A percentile compares a stretch with the other conserved stretches of the same genome.
phyloP scores from a whole-genome alignment of 805 yeast species.

The Huiozyma sinensis region DNA sequence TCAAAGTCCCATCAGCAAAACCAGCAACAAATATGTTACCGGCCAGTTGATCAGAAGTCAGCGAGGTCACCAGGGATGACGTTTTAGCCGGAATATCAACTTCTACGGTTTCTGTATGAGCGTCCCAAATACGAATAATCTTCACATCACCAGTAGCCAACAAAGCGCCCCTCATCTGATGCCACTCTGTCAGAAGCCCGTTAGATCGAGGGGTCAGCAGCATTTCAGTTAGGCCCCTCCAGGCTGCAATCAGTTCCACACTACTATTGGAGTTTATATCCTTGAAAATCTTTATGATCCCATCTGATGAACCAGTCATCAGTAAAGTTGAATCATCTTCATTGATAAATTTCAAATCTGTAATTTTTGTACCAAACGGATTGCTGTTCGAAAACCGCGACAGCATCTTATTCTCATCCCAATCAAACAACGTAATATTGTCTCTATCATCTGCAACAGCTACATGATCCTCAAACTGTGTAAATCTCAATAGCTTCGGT shows the following conservation, averaged over 20 bases:
- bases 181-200: constrained; percentile 91
- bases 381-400: constrained; percentile 73
- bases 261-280: constrained; percentile 50
- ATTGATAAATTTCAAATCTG: constrained; percentile 76
- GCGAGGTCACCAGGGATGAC: constrained; percentile 73
- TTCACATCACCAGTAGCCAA: constrained; percentile 92
- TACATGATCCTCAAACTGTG: constrained; percentile 83
- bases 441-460: constrained; percentile 78
- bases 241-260: constrained; percentile 64
- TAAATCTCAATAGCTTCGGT: constrained; percentile 66
- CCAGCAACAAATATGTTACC: constrained; percentile 89
- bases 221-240: constrained; percentile 89
- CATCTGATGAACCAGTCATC: constrained; percentile 86
- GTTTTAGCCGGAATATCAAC: constrained; percentile 87
- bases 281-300: constrained; percentile 79
- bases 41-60: constrained; percentile 92
- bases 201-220: constrained; percentile 69
- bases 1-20: constrained; percentile 76
- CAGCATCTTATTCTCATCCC: constrained; percentile 51
- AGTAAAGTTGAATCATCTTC: constrained; percentile 86
- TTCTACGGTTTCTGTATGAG: constrained; percentile 80
- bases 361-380: constrained; percentile 78
- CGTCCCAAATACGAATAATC: constrained; percentile 90
- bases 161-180: constrained; percentile 84
- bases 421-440: constrained; percentile 77